Evolutionary conservation across 352 stramenopile genomes (phyloP), one percentile per base, ranked within the genome.

Genomic region (Plasmopara muralis): DNA sequence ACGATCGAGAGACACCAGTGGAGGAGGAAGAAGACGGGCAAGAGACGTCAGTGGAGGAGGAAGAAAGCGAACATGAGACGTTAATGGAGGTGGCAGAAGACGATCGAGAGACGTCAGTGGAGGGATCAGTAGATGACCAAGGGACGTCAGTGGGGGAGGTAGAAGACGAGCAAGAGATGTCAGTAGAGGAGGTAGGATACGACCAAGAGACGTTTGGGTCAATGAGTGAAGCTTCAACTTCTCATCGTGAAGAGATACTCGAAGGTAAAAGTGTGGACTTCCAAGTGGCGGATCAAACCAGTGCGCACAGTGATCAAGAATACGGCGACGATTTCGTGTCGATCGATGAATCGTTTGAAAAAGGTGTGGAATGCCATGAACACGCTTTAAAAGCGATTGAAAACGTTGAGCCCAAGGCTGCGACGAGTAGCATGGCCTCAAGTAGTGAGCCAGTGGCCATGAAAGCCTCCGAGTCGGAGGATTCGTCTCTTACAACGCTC

Each of bases 161-260:
- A 34, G 39, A 43, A 5, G 33, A 48, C 25, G 49, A 48, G 40
- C 29, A 48, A 43, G 30, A 31, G 37, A 46, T 30, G 7, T 55
- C 18, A 18, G 18, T 40, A 6, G 18, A 56, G 14, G 54, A 54
- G 30, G 55, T 54, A 18, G 47, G 66, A 43, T 68, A 74, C 47
- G 64, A 72, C 0, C 66, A 87, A 8, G 74, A 87, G 8, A 72
- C 74, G 6, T 85, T 85, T 25, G 56, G 52, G 8, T 72, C 67
- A 5, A 57, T 59, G 0, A 66, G 57, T 12, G 51, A 66, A 38
- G 33, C 40, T 15, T 14, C 15, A 7, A 31, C 29, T 28, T 28
- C 13, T 12, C 47, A 25, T 18, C 13, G 30, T 8, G 14, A 48
- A 18, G 48, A 54, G 16, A 28, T 12, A 34, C 43, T 49, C 8